Percentiles rank a stretch among this genome's conserved stretches.
Evolutionary conservation across 2,329 filamentous ascomycete genomes (phyloP).

Genomic region (Torrubiella hemipterigena): DNA sequence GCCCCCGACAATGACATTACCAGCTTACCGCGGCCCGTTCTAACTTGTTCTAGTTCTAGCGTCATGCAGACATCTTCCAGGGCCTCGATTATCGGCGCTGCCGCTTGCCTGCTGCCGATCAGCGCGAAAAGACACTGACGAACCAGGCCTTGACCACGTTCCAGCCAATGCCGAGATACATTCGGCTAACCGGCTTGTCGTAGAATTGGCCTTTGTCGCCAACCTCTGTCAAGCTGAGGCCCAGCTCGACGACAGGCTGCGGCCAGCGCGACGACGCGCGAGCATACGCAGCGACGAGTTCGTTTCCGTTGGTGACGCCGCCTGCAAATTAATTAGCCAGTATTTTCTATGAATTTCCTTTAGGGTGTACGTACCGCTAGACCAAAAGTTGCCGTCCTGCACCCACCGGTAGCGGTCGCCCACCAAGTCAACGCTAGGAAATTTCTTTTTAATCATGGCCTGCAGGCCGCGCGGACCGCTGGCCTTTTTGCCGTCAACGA

Average conservation of each 20-base stretch:
- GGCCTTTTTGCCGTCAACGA: conserved; percentile 30
- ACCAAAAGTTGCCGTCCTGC: conserved; percentile 42
- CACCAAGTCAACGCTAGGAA: conserved; percentile 25
- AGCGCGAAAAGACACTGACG: no score
- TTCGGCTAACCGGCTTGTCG: conserved; percentile 18
- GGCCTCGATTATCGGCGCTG: no score
- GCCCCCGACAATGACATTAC: no score
- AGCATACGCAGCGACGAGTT: conserved; percentile 40
- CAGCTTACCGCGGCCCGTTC: no score
- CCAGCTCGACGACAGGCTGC: conserved; percentile 28
- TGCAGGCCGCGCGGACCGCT: conserved; percentile 36
- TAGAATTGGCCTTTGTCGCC: conserved; percentile 36
- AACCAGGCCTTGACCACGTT: background rate
- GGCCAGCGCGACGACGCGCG: conserved; percentile 30
- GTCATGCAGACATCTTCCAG: no score
- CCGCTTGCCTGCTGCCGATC: no score
- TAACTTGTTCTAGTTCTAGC: no score
- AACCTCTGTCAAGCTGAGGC: conserved; percentile 30
- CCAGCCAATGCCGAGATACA: conserved; percentile 21
- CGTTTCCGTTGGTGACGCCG: conserved; percentile 44
- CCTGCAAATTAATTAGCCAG: conserved; percentile 17
- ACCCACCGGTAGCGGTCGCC: conserved; percentile 37
- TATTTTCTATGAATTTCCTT: background rate
- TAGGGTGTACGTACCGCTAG: conserved; percentile 28
- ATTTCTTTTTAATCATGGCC: conserved; percentile 22